Conservation (phyloP, 176 grass and related monocot species). For the Oryza meridionalis region DNA sequence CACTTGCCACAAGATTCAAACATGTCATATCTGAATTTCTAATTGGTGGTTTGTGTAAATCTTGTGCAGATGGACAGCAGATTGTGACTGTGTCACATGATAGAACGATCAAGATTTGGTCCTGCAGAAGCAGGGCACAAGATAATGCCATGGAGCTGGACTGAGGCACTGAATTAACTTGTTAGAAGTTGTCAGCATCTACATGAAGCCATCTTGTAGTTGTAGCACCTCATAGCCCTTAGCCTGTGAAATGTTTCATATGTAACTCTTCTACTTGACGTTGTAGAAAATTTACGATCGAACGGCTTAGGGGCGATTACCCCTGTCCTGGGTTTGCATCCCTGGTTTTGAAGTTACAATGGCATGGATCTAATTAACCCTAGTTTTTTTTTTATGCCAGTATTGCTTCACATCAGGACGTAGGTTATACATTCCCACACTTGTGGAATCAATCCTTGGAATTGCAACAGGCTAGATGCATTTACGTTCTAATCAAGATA, state of each 20-base stretch:
- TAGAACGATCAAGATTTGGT: conserved; percentile 96
- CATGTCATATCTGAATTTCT: conserved; percentile 10
- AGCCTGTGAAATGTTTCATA: conserved; percentile 26
- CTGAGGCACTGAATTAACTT: conserved; percentile 39
- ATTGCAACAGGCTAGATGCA: too few species aligned
- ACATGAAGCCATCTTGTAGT: conserved; percentile 21
- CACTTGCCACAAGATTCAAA: not conserved
- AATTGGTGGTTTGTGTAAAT: not conserved
- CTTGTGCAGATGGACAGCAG: conserved; percentile 85
- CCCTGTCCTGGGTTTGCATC: too few species aligned
- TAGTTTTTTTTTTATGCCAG: too few species aligned
- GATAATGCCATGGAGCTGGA: conserved; percentile 85
- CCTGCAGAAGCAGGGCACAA: conserved; percentile 51
- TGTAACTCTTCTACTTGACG: not conserved
- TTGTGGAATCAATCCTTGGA: too few species aligned
- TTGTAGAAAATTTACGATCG: too few species aligned
- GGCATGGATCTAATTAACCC: too few species aligned
- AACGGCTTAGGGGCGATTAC: too few species aligned
- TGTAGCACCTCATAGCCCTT: conserved; percentile 25
- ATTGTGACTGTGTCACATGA: conserved; percentile 94
- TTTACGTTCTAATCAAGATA: too few species aligned
- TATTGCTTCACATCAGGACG: too few species aligned
- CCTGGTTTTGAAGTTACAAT: too few species aligned
- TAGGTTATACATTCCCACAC: too few species aligned
- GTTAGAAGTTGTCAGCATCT: not conserved